Evolutionary conservation across 495 filamentous ascomycete species (phyloP), one percentile per base, ranked within the genome.

Genomic region (Bacidia rubella): DNA sequence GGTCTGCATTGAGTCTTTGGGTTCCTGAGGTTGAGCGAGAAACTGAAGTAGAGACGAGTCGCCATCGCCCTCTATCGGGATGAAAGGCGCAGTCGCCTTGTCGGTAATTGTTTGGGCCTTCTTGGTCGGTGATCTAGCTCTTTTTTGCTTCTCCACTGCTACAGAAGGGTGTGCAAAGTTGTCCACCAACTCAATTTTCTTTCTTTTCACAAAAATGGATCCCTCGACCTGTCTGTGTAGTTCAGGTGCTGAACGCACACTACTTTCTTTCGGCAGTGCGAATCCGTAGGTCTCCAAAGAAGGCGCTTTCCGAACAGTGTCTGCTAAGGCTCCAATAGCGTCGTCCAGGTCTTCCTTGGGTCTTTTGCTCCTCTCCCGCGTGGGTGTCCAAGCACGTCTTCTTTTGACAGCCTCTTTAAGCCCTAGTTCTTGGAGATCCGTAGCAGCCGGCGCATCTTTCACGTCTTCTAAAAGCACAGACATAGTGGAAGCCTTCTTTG

Each of bases 101-200:
- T 83, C 87, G 1, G 90, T 97, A 49, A 97, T 81, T 5, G 90
- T 97, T 38, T 78, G 82, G 0, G 82, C 66, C 62, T 86, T 90
- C 68, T 85, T 94, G 56, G 77, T 79, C 25, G 73, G 75, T 17
- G 68, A 68, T 74, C 83, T 67, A 59, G 57, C 54, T 72, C 82
- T 64, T 55, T 73, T 72, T 9, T 63, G 58, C 12, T 67, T 64
- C 38, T 57, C 41, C 22, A 63, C 53, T 20, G 56, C 51, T 1
- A 61, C 49, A 20, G 60, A 52, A 38, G 60, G 39, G 29, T 56
- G 54, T 49, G 52, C 32, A 3, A 44, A 38, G 15, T 45, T 49
- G 32, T 57, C 29, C 11, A 62, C 42, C 7, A 62, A 47, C 46
- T 62, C 51, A 25, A 59, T 59, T 43, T 54, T 59, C 27, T 53